A percentile compares a stretch with the other conserved stretches of the same genome.
These are phyloP conservation scores for Penicillium corylophilum DNA, from an alignment of 2,329 filamentous ascomycete genomes.

Conservation along the genomic window DNA sequence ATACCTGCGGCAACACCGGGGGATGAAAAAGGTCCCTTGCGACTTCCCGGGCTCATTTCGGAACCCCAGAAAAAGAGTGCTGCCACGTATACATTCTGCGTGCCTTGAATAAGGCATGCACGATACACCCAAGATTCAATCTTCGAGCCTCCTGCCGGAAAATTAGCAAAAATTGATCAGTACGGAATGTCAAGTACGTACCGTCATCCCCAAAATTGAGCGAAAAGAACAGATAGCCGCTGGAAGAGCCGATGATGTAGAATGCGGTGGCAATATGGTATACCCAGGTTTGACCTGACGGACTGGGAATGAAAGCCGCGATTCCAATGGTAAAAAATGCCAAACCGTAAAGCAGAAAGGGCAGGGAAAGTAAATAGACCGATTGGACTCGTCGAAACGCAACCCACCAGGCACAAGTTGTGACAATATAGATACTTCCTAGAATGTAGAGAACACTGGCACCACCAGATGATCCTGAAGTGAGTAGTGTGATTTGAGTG, in stretches of 20 bases:
- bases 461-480: no score
- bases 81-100: neutral
- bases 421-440: no score
- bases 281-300: constrained; percentile 41
- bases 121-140: constrained; percentile 64
- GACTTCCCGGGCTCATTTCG: neutral
- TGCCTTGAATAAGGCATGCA: constrained; percentile 46
- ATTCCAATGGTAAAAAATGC: constrained; percentile 55
- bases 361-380: constrained; percentile 56
- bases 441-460: constrained; percentile 59
- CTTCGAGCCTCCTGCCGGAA: no score
- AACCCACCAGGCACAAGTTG: constrained; percentile 63
- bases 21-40: no score
- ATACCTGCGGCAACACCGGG: constrained; percentile 7
- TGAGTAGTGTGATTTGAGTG: constrained; percentile 67
- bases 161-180: no score
- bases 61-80: neutral
- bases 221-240: constrained; percentile 64
- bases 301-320: neutral
- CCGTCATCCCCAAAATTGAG: constrained; percentile 66
- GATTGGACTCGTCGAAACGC: constrained; percentile 59
- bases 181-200: constrained; percentile 45
- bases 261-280: constrained; percentile 61
- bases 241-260: constrained; percentile 62
- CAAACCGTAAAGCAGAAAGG: constrained; percentile 62